A percentile compares a stretch with the other conserved stretches of the same genome.
Conservation (phyloP, 768 basidiomycete genomes). For the Tephrocybe sp. region DNA sequence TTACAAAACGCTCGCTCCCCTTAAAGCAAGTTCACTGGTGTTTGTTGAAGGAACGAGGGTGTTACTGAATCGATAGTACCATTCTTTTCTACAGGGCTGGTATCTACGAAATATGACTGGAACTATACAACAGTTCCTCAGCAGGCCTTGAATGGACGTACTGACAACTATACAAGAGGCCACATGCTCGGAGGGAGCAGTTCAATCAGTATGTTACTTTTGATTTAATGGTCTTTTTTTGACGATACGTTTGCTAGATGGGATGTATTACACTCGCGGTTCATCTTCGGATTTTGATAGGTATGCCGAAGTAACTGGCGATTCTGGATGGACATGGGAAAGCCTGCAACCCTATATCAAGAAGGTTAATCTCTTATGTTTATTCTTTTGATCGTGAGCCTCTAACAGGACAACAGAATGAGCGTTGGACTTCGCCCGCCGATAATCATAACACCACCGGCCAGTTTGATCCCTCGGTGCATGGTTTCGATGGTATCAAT, state of each 20-base stretch:
- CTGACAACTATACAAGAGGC: not conserved
- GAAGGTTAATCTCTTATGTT: not conserved
- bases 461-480: conserved; percentile 27
- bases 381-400: not conserved
- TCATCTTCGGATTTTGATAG: not conserved
- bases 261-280: not conserved
- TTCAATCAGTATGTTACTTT: not conserved
- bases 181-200: not conserved
- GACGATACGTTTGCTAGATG: not conserved
- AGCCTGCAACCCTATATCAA: not conserved
- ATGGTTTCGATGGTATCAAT: conserved; percentile 24
- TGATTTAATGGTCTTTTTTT: not conserved
- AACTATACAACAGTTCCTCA: not conserved
- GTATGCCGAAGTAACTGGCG: not conserved
- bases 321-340: not conserved
- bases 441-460: conserved; percentile 27
- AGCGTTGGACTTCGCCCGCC: conserved; percentile 11
- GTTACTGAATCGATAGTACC: not conserved
- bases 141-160: not conserved
- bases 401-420: not conserved
- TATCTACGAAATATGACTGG: not conserved
- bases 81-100: not conserved
- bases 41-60: not conserved
- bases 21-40: not conserved
- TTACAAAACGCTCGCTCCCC: not conserved